These are phyloP conservation scores for Rhododendron vialii DNA, from an alignment of 148 eudicot species.

Conservation along the genomic window DNA sequence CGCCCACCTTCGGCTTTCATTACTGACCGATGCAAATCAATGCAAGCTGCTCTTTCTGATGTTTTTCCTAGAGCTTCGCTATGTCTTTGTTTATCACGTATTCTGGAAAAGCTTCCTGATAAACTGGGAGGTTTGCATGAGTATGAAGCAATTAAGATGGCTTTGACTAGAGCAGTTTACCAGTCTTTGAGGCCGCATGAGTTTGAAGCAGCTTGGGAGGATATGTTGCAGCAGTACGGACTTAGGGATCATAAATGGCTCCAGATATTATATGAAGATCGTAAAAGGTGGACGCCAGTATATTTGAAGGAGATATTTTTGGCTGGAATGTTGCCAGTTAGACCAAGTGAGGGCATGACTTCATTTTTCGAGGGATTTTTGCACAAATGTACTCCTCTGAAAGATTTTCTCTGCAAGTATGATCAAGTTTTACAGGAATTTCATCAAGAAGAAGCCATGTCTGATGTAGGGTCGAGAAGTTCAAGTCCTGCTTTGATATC, in stretches of 20 bases:
- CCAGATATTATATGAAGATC: conserved; percentile 26
- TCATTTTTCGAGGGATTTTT: conserved; percentile 21
- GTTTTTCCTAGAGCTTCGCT: conserved; percentile 32
- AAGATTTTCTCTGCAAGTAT: conserved; percentile 21
- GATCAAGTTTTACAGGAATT: conserved; percentile 14
- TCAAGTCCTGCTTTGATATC: conserved; percentile 11
- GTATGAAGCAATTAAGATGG: conserved; percentile 22
- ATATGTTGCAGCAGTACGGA: conserved; percentile 19
- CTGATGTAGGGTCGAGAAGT: conserved; percentile 22
- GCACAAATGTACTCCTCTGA: conserved; percentile 16
- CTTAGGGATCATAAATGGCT: conserved; percentile 27
- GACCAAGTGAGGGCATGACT: conserved; percentile 15
- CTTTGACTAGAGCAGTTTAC: conserved; percentile 21
- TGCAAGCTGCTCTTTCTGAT: conserved; percentile 34
- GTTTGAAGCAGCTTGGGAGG: conserved; percentile 37
- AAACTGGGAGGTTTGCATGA: conserved; percentile 14
- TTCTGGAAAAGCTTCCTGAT: conserved; percentile 16
- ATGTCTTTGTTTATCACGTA: conserved; percentile 20
- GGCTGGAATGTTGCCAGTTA: conserved; percentile 22
- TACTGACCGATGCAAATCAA: conserved; percentile 4
- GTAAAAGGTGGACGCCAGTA: conserved; percentile 29
- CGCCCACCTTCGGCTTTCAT: conserved; percentile 27
- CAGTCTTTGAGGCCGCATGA: conserved; percentile 23
- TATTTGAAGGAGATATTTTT: conserved; percentile 31
- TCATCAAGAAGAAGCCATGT: conserved; percentile 21